These are phyloP conservation scores for Didymella segeticola DNA, from an alignment of 2,329 filamentous ascomycete species.

Conservation along the genomic window DNA sequence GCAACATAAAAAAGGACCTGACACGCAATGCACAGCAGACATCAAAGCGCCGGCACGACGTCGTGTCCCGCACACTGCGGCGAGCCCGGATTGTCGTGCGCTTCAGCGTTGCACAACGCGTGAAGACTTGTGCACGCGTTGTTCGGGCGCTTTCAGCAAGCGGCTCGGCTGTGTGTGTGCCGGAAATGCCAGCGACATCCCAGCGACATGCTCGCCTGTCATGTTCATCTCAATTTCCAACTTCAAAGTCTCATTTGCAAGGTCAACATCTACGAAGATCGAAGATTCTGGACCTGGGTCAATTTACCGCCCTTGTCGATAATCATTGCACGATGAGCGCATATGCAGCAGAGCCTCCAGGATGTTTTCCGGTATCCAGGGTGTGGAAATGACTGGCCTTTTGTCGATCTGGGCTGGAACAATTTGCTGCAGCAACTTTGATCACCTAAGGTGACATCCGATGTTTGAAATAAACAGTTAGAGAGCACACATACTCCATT, in stretches of 20 bases:
- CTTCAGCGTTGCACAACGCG: conserved; percentile 5
- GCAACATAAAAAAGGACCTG: neutral
- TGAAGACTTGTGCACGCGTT: conserved; percentile 3
- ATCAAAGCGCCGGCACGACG: neutral
- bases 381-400: neutral
- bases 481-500: no score
- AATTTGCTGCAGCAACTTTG: neutral
- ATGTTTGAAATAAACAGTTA: no score
- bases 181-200: neutral
- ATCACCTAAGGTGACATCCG: no score
- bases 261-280: neutral
- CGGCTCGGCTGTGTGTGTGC: neutral
- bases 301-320: neutral
- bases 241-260: neutral
- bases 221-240: conserved; percentile 16
- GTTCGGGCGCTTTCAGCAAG: neutral
- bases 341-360: conserved; percentile 4
- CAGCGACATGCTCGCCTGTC: neutral
- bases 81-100: neutral
- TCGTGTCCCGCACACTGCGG: neutral
- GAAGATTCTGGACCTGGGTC: conserved; percentile 2
- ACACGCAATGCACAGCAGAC: neutral
- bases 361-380: neutral
- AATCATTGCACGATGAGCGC: conserved; percentile 3
- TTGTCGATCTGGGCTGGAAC: neutral